Evolutionary conservation across 306 rosid species (phyloP).

Genomic region (Vigna mungo): DNA sequence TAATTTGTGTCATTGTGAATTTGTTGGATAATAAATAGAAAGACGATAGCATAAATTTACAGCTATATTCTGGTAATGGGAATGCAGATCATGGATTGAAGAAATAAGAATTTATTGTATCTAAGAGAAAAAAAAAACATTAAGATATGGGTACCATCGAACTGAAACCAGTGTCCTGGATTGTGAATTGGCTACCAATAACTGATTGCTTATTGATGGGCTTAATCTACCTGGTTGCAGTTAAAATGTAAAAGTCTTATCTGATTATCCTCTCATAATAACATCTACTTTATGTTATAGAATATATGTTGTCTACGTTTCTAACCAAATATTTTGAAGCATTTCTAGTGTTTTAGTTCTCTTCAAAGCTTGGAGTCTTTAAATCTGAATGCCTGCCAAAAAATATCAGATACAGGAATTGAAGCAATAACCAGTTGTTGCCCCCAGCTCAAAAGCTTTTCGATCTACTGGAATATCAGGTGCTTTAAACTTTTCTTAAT

Average conservation of each 20-base stretch:
- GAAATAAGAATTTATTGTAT: background rate
- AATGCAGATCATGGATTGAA: constrained; percentile 9
- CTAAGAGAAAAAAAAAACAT: background rate
- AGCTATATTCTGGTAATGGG: constrained; percentile 5
- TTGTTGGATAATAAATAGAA: background rate
- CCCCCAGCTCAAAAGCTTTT: constrained; percentile 64
- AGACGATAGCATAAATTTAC: background rate
- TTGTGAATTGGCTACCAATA: background rate
- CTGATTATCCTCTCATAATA: background rate
- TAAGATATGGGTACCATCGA: background rate
- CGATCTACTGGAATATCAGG: constrained; percentile 93
- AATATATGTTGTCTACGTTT: constrained; percentile 17
- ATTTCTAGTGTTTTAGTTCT: constrained; percentile 68
- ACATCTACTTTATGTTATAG: constrained; percentile 26
- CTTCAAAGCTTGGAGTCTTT: constrained; percentile 70
- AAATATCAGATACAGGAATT: constrained; percentile 80
- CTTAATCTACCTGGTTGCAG: background rate
- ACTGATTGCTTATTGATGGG: background rate
- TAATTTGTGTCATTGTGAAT: background rate
- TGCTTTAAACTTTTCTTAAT: constrained; percentile 40
- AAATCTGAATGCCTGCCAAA: constrained; percentile 90
- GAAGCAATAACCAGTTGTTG: constrained; percentile 74
- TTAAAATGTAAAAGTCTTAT: background rate
- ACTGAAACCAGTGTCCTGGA: background rate
- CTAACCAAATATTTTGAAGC: constrained; percentile 37